These are phyloP conservation scores for Xylaria intraflava DNA, from an alignment of 495 filamentous ascomycete genomes.

Conservation along the genomic window DNA sequence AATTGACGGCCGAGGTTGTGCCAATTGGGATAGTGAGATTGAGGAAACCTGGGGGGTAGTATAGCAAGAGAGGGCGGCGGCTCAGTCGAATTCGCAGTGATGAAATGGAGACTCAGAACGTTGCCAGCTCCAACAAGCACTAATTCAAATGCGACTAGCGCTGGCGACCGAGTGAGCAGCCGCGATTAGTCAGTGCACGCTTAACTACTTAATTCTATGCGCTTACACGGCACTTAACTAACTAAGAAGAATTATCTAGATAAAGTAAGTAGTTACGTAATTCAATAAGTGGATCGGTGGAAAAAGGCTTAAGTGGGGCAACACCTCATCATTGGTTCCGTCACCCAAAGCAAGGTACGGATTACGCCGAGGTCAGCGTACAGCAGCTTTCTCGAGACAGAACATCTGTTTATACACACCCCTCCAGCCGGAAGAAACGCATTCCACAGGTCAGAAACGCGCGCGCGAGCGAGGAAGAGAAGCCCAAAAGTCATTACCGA, in stretches of 20 bases:
- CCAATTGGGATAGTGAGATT: conserved; percentile 24
- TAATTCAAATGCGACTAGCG: conserved; percentile 1
- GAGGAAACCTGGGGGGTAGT: neutral
- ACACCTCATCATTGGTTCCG: neutral
- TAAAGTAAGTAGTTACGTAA: no score
- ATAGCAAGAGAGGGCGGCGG: conserved; percentile 19
- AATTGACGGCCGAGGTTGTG: conserved; percentile 19
- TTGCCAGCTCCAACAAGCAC: neutral
- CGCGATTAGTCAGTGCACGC: no score
- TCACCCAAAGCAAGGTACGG: no score
- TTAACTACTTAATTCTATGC: no score
- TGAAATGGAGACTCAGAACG: conserved; percentile 25
- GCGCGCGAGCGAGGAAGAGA: no score
- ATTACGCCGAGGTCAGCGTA: no score
- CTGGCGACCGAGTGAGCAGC: no score
- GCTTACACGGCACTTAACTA: no score
- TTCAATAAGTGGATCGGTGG: neutral
- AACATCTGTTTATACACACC: no score
- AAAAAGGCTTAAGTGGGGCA: neutral
- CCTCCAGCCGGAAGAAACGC: no score
- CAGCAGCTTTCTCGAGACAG: no score
- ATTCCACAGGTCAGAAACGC: neutral
- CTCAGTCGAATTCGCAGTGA: conserved; percentile 17
- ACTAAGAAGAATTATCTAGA: no score
- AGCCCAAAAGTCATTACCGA: neutral